phyloP scores from a whole-genome alignment of 2,329 filamentous ascomycete genomes.

The Tolypocladium album region DNA sequence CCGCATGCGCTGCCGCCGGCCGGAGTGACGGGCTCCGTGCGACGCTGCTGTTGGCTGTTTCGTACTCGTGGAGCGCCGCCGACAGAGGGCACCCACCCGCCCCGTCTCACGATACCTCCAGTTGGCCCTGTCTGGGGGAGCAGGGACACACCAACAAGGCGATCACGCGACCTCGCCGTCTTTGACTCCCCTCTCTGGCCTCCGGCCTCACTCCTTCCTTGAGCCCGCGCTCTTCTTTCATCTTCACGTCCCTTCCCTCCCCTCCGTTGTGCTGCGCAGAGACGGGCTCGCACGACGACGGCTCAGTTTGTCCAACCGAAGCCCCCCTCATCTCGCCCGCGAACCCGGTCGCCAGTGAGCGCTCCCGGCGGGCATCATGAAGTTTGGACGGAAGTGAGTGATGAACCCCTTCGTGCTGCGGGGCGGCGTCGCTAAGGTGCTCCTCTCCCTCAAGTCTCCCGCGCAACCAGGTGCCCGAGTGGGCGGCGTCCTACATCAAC shows the following conservation, averaged over 20 bases:
- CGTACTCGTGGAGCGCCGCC: background rate
- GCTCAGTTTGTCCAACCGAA: background rate
- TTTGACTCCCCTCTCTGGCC: background rate
- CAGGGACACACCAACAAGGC: background rate
- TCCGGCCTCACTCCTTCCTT: background rate
- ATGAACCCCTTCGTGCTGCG: background rate
- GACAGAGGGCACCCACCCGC: background rate
- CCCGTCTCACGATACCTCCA: slow-evolving; percentile 8
- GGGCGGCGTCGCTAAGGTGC: slow-evolving; percentile 7
- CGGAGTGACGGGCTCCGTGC: background rate
- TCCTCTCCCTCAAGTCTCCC: slow-evolving; percentile 47
- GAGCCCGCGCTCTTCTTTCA: background rate
- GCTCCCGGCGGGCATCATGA: slow-evolving; percentile 30
- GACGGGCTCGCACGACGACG: background rate
- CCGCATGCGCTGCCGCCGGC: background rate
- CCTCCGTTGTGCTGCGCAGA: background rate
- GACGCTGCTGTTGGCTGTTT: background rate
- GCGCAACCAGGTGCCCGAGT: slow-evolving; percentile 78
- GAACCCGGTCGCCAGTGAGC: background rate
- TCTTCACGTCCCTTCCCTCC: background rate
- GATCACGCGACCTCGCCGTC: slow-evolving; percentile 9
- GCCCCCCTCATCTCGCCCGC: background rate
- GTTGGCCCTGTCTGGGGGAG: background rate
- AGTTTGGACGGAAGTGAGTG: slow-evolving; percentile 52
- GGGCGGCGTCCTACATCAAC: slow-evolving; percentile 75